Conservation (phyloP, 768 basidiomycete species). For the Neoboletus magnificus region DNA sequence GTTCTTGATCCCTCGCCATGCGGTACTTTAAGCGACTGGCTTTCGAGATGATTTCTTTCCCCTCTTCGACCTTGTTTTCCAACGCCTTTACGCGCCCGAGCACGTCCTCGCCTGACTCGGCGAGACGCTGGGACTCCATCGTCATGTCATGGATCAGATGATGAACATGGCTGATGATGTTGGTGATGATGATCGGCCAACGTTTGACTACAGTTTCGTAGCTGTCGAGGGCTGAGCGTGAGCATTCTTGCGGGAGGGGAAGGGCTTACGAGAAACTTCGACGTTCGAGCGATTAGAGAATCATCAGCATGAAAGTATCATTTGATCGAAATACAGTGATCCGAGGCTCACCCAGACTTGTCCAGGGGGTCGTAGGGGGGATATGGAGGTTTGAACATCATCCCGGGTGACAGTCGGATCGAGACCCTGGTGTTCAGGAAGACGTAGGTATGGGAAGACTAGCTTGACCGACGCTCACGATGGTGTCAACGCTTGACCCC, state of each 20-base stretch:
- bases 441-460: background rate
- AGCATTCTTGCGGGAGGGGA: background rate
- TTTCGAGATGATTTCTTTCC: constrained; percentile 70
- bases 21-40: constrained; percentile 81
- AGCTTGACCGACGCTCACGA: background rate
- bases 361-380: constrained; percentile 76
- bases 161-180: constrained; percentile 72
- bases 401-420: background rate
- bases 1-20: constrained; percentile 72
- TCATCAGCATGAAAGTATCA: background rate
- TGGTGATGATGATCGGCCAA: constrained; percentile 84
- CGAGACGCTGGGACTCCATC: constrained; percentile 32
- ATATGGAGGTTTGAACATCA: constrained; percentile 53
- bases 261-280: constrained; percentile 62
- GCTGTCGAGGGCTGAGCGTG: constrained; percentile 34
- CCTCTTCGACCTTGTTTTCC: constrained; percentile 60
- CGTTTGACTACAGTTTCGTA: constrained; percentile 76
- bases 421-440: background rate
- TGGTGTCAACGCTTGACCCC: too few relatives aligned
- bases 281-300: background rate
- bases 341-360: constrained; percentile 48
- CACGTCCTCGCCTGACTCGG: constrained; percentile 1
- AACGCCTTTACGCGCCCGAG: constrained; percentile 24
- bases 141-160: constrained; percentile 63
- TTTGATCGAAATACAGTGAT: background rate